Evolutionary conservation across 768 basidiomycete species (phyloP).

Genomic region (Collybia sordida): DNA sequence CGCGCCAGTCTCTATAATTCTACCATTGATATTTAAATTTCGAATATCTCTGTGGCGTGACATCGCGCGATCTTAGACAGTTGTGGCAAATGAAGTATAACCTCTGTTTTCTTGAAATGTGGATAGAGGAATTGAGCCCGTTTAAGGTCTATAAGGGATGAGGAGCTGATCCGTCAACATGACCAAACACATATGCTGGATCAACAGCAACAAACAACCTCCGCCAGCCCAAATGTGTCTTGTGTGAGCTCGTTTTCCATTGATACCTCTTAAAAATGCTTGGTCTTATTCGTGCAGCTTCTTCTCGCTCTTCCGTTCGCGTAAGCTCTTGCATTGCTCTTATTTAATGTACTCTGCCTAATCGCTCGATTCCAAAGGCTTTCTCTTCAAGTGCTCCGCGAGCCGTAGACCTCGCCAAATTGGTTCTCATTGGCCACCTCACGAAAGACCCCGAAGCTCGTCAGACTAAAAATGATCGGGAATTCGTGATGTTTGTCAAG

Average conservation of each 20-base stretch:
- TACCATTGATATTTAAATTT: constrained; percentile 80
- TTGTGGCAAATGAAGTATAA: background rate
- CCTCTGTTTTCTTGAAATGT: background rate
- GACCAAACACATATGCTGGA: constrained; percentile 8
- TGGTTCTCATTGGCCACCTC: constrained; percentile 75
- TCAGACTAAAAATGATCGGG: constrained; percentile 69
- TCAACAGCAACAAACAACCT: constrained; percentile 10
- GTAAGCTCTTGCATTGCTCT: constrained; percentile 35
- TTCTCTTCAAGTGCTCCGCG: constrained; percentile 63
- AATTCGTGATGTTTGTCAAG: constrained; percentile 68
- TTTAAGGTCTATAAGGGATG: background rate
- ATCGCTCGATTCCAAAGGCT: constrained; percentile 35
- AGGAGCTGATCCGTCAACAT: background rate
- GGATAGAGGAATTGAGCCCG: constrained; percentile 4
- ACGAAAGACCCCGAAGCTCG: constrained; percentile 70
- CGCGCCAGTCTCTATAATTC: constrained; percentile 4
- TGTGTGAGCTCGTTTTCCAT: background rate
- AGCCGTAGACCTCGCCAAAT: constrained; percentile 66
- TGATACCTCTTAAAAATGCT: constrained; percentile 41
- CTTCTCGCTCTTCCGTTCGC: constrained; percentile 41
- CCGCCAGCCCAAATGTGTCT: constrained; percentile 15
- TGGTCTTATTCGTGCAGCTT: constrained; percentile 42
- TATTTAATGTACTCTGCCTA: background rate
- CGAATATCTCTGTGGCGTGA: constrained; percentile 90
- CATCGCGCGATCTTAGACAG: constrained; percentile 42